Evolutionary conservation across 768 basidiomycete genomes (phyloP).

Genomic region (Tulasnella sp.): DNA sequence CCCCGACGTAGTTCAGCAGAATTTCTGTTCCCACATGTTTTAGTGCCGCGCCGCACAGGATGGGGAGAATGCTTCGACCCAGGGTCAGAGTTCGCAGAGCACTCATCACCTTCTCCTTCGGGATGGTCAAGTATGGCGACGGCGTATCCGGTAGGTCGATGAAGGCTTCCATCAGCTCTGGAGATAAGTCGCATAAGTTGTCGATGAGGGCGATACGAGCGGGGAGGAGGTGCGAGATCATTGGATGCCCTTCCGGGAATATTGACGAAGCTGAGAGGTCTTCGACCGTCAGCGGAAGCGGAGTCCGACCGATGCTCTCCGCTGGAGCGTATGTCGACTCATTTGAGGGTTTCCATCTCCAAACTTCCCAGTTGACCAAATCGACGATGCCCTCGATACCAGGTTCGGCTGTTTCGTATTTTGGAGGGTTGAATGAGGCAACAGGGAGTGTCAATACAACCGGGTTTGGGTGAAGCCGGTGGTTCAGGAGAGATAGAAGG

Average conservation of each 20-base stretch:
- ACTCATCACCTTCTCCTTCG: conserved; percentile 42
- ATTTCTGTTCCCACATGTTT: conserved; percentile 73
- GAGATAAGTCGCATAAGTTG: conserved; percentile 68
- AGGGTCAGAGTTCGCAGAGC: conserved; percentile 61
- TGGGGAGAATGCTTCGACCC: conserved; percentile 56
- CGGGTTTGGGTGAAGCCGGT: conserved; percentile 68
- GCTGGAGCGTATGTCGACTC: conserved; percentile 28
- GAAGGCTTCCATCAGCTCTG: conserved; percentile 65
- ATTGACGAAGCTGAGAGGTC: conserved; percentile 33
- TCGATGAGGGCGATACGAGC: conserved; percentile 68
- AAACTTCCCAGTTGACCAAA: conserved; percentile 72
- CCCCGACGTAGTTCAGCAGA: conserved; percentile 72
- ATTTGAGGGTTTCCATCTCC: conserved; percentile 58
- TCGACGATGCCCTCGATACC: conserved; percentile 80
- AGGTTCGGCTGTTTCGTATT: conserved; percentile 65
- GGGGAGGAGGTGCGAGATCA: conserved; percentile 50
- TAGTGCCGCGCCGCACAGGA: conserved; percentile 74
- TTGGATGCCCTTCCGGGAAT: conserved; percentile 50
- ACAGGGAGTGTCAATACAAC: conserved; percentile 61
- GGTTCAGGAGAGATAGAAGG: conserved; percentile 56
- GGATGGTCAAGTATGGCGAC: conserved; percentile 55
- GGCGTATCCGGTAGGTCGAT: conserved; percentile 46
- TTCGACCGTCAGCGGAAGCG: conserved; percentile 44
- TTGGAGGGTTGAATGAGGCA: conserved; percentile 56
- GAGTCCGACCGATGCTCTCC: conserved; percentile 17